Evolutionary conservation across 768 basidiomycete genomes (phyloP).

Genomic region (Boletus barrowsii): DNA sequence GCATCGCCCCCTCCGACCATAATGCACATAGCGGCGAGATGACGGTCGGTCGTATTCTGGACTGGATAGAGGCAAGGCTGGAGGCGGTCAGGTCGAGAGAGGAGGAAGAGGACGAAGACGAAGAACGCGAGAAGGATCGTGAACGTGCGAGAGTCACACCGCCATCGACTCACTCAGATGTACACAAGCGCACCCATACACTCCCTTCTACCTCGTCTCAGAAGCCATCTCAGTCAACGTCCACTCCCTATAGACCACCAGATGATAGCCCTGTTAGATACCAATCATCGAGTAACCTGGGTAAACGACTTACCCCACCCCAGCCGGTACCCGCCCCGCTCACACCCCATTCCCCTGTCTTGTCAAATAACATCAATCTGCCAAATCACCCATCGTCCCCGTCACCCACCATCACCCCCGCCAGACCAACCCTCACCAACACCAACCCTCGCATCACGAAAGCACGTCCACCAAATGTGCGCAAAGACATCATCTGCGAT

Average conservation of each 20-base stretch:
- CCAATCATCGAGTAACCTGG: not conserved
- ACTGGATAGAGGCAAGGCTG: constrained; percentile 79
- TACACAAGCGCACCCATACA: constrained; percentile 17
- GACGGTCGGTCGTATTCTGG: constrained; percentile 78
- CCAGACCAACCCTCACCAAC: constrained; percentile 12
- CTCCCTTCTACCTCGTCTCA: constrained; percentile 19
- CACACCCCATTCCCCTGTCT: constrained; percentile 33
- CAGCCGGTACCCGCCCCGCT: constrained; percentile 24
- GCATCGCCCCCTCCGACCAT: constrained; percentile 39
- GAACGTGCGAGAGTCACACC: constrained; percentile 37
- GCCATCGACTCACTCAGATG: constrained; percentile 17
- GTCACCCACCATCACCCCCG: constrained; percentile 27
- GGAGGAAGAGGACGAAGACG: constrained; percentile 82
- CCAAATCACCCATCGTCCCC: constrained; percentile 21
- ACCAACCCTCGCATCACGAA: constrained; percentile 27
- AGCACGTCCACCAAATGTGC: constrained; percentile 25
- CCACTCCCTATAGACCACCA: constrained; percentile 17
- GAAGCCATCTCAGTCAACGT: constrained; percentile 12
- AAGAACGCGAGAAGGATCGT: constrained; percentile 59
- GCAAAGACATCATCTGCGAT: constrained; percentile 28
- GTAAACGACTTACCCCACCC: constrained; percentile 4
- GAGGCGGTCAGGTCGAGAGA: constrained; percentile 72
- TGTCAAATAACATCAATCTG: constrained; percentile 15
- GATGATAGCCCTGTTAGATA: constrained; percentile 31
- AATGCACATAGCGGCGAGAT: constrained; percentile 55